These are phyloP conservation scores for Aureobasidium sp. DNA, from an alignment of 2,329 filamentous ascomycete species.

Conservation along the genomic window DNA sequence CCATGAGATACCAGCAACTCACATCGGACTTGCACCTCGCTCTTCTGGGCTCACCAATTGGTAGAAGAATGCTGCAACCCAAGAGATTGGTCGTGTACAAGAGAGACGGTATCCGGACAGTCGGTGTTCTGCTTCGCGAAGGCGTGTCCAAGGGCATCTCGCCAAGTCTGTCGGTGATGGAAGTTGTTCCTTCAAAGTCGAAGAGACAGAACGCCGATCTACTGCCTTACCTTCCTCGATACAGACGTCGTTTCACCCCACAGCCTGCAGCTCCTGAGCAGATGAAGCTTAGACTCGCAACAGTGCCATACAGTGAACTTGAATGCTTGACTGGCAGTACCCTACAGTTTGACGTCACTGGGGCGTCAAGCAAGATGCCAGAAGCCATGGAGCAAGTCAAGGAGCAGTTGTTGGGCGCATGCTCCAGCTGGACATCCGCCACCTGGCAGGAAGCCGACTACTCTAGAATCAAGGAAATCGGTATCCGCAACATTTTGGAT, in stretches of 20 bases:
- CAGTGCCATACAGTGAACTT: slow-evolving; percentile 67
- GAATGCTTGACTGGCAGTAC: slow-evolving; percentile 73
- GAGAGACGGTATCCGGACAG: slow-evolving; percentile 68
- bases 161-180: slow-evolving; percentile 68
- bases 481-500: slow-evolving; percentile 69
- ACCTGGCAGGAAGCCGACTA: slow-evolving; percentile 82
- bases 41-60: slow-evolving; percentile 70
- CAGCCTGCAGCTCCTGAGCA: slow-evolving; percentile 59
- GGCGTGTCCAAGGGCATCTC: slow-evolving; percentile 58
- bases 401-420: slow-evolving; percentile 60
- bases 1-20: slow-evolving; percentile 70
- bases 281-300: slow-evolving; percentile 58
- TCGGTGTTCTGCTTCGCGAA: slow-evolving; percentile 71
- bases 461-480: slow-evolving; percentile 70
- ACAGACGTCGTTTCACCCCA: slow-evolving; percentile 58
- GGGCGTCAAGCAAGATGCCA: slow-evolving; percentile 31
- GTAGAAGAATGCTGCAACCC: slow-evolving; percentile 66
- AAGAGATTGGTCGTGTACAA: slow-evolving; percentile 78
- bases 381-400: slow-evolving; percentile 54
- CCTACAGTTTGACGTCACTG: slow-evolving; percentile 30
- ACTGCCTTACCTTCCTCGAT: slow-evolving; percentile 69
- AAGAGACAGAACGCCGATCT: slow-evolving; percentile 74
- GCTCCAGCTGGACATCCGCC: slow-evolving; percentile 62
- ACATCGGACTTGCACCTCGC: slow-evolving; percentile 72
- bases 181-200: slow-evolving; percentile 61